A percentile compares a stretch with the other conserved stretches of the same genome.
These are phyloP conservation scores for Cryptosporidium ubiquitum DNA, from an alignment of 169 alveolate genomes.

Conservation along the genomic window DNA sequence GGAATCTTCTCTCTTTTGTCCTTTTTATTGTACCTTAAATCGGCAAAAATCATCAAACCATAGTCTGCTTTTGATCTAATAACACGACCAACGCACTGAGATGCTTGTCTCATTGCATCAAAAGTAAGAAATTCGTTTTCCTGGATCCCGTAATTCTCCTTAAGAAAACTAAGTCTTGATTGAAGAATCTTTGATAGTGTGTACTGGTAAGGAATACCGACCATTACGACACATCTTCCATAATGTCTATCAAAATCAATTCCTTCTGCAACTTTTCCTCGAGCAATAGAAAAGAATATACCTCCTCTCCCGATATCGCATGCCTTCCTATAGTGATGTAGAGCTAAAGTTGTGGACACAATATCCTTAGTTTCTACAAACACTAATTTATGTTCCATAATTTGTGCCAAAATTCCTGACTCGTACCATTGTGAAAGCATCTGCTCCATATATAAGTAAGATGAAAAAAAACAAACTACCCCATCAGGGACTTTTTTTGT, in stretches of 20 bases:
- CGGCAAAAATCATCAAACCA: slow-evolving; percentile 94
- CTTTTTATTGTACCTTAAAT: slow-evolving; percentile 85
- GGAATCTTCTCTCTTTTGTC: slow-evolving; percentile 90
- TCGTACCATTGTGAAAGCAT: slow-evolving; percentile 95
- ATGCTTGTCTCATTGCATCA: slow-evolving; percentile 98
- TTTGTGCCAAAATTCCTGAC: slow-evolving; percentile 90
- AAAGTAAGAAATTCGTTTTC: slow-evolving; percentile 96
- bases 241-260: slow-evolving; percentile 98
- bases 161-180: slow-evolving; percentile 89
- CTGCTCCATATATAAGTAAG: slow-evolving; percentile 91
- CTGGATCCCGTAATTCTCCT: slow-evolving; percentile 90
- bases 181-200: slow-evolving; percentile 91
- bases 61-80: slow-evolving; percentile 92
- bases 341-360: slow-evolving; percentile 93
- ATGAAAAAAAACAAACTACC: slow-evolving; percentile 96
- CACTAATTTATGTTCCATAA: slow-evolving; percentile 93
- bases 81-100: slow-evolving; percentile 98
- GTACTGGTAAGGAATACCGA: slow-evolving; percentile 97
- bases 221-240: slow-evolving; percentile 96
- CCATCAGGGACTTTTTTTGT: slow-evolving; percentile 94
- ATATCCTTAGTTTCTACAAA: slow-evolving; percentile 97
- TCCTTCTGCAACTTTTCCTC: slow-evolving; percentile 99
- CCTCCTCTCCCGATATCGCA: slow-evolving; percentile 99
- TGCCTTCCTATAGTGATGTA: slow-evolving; percentile 91
- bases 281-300: slow-evolving; percentile 94